Base-by-base conservation (phyloP, 2,329 filamentous ascomycete genomes). In the Cadophora luteo-olivacea region DNA sequence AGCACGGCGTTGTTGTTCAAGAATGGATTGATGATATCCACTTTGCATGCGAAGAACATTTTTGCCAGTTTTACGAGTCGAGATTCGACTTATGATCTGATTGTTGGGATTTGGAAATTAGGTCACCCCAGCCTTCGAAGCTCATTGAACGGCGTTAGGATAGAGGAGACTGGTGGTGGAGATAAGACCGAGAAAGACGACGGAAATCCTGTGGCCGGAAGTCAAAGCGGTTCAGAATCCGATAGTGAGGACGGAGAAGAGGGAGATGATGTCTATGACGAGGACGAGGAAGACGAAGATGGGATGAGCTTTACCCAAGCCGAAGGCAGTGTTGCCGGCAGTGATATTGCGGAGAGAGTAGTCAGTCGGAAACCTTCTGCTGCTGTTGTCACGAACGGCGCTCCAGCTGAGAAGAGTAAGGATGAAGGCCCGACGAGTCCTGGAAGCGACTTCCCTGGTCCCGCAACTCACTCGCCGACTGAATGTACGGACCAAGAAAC, bases 81-180 rank as follows among this genome's bases (percentile, higher is more conserved):
- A 78, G 96, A 99, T 80, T 93, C 94, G 2, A 98, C 97, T 0
- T 99, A 98, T 77, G 97, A 99, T 78, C 83, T 99, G 57, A 94
- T 99, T 77, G 92, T 99, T 73, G 97, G 97, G 69, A 98, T 99
- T 68, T 99, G 96, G 96, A 97, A 97, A 79, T 91, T 97, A 36
- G 96, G 93, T 19, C 96, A 99, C 78, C 95, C 96, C 1, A 93
- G 93, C 66, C 82, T 99, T 36, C 93, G 93, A 79, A 97, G 94
- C 78, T 97, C 93, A 4, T 83, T 97, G 3, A 97, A 97, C 71
- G 95, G 96, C 2, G 93, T 97, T 12, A 87, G 89, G 14, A 84
- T 97, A 3, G 92, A 94, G 72, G 90, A 93, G 70, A 91, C 89
- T 0, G 91, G 93, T 6, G 89, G 86, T 4, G 94, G 93, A 25